Percentiles rank a stretch among this genome's conserved stretches.
phyloP scores from a whole-genome alignment of 441 rosid species.

The Adansonia grandidieri region DNA sequence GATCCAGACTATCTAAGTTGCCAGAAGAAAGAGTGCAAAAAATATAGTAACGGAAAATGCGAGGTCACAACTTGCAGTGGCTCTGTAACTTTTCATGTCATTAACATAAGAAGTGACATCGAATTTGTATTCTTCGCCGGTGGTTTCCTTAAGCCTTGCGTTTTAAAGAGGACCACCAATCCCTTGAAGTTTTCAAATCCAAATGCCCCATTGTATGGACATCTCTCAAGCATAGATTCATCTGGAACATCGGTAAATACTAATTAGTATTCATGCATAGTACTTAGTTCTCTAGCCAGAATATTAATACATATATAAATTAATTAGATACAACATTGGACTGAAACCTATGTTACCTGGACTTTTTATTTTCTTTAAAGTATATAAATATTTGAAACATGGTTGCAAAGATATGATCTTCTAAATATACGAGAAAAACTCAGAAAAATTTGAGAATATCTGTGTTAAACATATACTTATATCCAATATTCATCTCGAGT shows the following conservation, averaged over 20 bases:
- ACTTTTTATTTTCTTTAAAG: too few species aligned
- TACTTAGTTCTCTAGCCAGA: too few species aligned
- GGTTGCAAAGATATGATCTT: background rate
- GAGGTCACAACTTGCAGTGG: constrained; percentile 44
- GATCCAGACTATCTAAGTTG: constrained; percentile 61
- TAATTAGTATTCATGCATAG: too few species aligned
- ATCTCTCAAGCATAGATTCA: constrained; percentile 59
- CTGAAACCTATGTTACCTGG: too few species aligned
- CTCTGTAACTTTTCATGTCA: constrained; percentile 53
- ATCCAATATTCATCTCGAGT: background rate
- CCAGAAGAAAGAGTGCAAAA: constrained; percentile 47
- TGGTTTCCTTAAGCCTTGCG: constrained; percentile 58
- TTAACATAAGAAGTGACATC: constrained; percentile 65
- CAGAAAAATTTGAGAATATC: background rate
- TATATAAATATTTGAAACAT: too few species aligned
- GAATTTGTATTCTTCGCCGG: constrained; percentile 60
- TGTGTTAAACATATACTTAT: background rate
- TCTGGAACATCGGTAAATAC: constrained; percentile 52
- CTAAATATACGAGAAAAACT: background rate
- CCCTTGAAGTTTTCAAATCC: constrained; percentile 57
- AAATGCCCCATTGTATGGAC: constrained; percentile 54
- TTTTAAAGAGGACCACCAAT: constrained; percentile 40
- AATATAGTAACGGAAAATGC: constrained; percentile 36
- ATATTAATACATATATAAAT: too few species aligned
- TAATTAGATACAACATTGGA: too few species aligned